phyloP scores from a whole-genome alignment of 2,329 filamentous ascomycete genomes.

The Fusarium annulatum region DNA sequence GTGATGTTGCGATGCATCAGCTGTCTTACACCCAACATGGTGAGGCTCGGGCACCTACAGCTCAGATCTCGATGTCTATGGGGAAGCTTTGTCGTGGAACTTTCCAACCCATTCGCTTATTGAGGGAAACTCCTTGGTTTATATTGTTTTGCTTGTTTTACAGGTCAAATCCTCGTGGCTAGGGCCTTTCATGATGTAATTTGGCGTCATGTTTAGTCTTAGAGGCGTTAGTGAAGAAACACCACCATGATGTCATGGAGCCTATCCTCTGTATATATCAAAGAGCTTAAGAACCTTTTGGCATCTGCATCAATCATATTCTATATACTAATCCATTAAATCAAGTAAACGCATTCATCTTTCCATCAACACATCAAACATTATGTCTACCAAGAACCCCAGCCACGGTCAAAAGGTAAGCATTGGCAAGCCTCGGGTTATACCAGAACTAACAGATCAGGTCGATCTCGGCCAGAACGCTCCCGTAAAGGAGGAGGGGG shows the following conservation, averaged over 20 bases:
- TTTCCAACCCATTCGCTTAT: conserved; percentile 15
- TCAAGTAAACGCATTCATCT: neutral
- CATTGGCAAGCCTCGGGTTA: neutral
- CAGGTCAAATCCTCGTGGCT: conserved; percentile 1
- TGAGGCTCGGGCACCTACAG: neutral
- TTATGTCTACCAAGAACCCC: conserved; percentile 37
- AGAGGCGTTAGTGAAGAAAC: conserved; percentile 20
- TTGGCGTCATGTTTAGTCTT: conserved; percentile 30
- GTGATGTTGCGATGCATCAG: neutral
- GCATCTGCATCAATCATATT: neutral
- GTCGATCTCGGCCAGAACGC: conserved; percentile 60
- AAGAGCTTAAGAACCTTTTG: conserved; percentile 8
- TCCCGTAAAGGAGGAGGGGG: conserved; percentile 66
- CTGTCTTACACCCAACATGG: neutral
- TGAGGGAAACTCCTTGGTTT: neutral
- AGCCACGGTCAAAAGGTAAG: conserved; percentile 42
- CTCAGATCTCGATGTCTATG: conserved; percentile 25
- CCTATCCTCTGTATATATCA: conserved; percentile 24
- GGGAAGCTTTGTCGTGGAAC: conserved; percentile 12
- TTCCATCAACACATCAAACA: neutral
- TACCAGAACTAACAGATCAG: conserved; percentile 46
- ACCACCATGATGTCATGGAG: conserved; percentile 36
- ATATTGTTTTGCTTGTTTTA: conserved; percentile 1
- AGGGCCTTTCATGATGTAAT: conserved; percentile 38
- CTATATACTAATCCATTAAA: neutral